Evolutionary conservation across 345 rosid genomes (phyloP).

Genomic region (Salix brachista): DNA sequence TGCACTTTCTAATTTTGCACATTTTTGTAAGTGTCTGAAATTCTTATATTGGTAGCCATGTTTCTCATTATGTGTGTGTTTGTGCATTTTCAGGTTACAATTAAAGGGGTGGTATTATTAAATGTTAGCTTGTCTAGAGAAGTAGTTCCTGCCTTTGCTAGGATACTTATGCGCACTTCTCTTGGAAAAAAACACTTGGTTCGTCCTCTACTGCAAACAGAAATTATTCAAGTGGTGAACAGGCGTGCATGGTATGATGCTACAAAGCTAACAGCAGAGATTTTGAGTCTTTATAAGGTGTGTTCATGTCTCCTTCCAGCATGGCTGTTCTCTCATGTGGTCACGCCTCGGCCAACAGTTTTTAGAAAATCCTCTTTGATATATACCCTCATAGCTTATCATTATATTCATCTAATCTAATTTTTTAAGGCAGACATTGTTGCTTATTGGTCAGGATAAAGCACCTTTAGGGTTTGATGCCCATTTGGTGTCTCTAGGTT

Average conservation of each 20-base stretch:
- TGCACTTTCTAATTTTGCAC: background rate
- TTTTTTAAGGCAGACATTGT: background rate
- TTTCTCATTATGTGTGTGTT: background rate
- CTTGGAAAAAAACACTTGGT: slow-evolving; percentile 96
- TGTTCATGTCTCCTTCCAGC: background rate
- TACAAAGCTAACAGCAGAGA: slow-evolving; percentile 71
- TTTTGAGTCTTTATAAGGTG: slow-evolving; percentile 86
- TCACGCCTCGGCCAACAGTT: background rate
- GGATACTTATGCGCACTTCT: slow-evolving; percentile 78
- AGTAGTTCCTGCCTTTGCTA: slow-evolving; percentile 87
- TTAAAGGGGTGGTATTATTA: slow-evolving; percentile 68
- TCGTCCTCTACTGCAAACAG: slow-evolving; percentile 77
- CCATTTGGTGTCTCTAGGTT: background rate
- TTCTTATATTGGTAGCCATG: background rate
- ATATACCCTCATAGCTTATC: background rate
- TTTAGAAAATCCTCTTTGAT: background rate
- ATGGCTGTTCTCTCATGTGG: background rate
- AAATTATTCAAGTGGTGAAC: slow-evolving; percentile 88
- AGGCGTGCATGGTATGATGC: slow-evolving; percentile 94
- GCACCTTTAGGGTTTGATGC: background rate
- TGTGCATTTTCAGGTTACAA: slow-evolving; percentile 39
- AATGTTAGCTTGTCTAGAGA: slow-evolving; percentile 85
- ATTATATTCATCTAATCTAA: background rate
- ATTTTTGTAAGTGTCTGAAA: background rate
- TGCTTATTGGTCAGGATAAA: background rate